These are phyloP conservation scores for Salvia hispanica DNA, from an alignment of 257 asterid genomes.

Conservation along the genomic window DNA sequence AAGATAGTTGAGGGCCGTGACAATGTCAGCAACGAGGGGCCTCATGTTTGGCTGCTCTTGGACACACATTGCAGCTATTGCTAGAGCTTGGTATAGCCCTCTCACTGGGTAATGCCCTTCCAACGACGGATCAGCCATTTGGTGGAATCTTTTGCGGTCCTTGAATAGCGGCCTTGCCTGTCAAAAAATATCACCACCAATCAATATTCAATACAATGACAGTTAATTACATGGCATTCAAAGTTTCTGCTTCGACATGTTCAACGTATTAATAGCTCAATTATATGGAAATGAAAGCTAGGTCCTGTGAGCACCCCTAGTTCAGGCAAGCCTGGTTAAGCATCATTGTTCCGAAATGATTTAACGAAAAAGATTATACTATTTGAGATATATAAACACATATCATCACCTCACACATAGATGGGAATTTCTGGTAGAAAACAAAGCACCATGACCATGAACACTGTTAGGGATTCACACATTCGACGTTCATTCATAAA, in stretches of 20 bases:
- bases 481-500: neutral
- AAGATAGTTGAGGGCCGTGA: conserved; percentile 44
- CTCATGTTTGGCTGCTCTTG: conserved; percentile 54
- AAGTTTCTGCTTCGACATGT: neutral
- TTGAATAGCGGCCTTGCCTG: conserved; percentile 55
- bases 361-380: neutral
- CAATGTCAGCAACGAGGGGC: conserved; percentile 50
- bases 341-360: too few relatives aligned
- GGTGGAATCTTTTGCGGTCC: conserved; percentile 48
- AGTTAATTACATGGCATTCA: neutral
- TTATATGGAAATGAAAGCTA: neutral
- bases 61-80: conserved; percentile 63
- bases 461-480: neutral
- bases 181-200: neutral
- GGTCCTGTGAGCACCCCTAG: neutral
- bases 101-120: conserved; percentile 47
- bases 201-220: neutral
- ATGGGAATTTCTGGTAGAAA: neutral
- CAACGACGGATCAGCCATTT: conserved; percentile 51
- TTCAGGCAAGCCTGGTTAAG: neutral
- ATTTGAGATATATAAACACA: neutral
- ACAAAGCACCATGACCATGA: neutral
- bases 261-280: neutral
- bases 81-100: conserved; percentile 57
- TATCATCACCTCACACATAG: neutral